These are phyloP conservation scores for Alternaria hordeiaustralica DNA, from an alignment of 2,329 filamentous ascomycete genomes.

Conservation along the genomic window DNA sequence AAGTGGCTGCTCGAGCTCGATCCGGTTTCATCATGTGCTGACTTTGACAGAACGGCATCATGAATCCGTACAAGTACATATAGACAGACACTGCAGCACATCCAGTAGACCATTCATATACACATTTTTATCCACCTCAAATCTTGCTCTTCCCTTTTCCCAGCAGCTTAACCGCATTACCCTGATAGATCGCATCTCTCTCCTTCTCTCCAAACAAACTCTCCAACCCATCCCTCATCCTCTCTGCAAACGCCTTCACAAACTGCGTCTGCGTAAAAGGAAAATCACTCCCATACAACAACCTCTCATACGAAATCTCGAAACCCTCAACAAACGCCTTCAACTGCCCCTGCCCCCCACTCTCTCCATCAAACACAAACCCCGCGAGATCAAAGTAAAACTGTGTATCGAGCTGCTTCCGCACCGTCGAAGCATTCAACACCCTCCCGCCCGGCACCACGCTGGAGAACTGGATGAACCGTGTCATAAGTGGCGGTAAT, in stretches of 20 bases:
- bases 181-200: conserved; percentile 47
- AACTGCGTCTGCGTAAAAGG: conserved; percentile 55
- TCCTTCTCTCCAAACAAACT: conserved; percentile 46
- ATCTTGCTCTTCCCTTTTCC: conserved; percentile 6
- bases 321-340: conserved; percentile 55
- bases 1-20: conserved; percentile 51
- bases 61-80: conserved; percentile 99
- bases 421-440: conserved; percentile 35
- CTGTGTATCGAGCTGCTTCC: conserved; percentile 45
- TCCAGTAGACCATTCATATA: conserved; percentile 6
- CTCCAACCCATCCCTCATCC: conserved; percentile 53
- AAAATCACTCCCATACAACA: conserved; percentile 63
- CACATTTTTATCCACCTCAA: not conserved
- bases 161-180: conserved; percentile 48
- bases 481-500: conserved; percentile 53
- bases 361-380: conserved; percentile 52
- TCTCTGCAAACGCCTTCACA: conserved; percentile 47
- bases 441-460: conserved; percentile 46
- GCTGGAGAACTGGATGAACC: conserved; percentile 51
- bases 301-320: conserved; percentile 43
- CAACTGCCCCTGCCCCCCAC: conserved; percentile 52
- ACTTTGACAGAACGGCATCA: conserved; percentile 80
- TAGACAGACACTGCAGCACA: conserved; percentile 37
- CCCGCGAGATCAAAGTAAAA: conserved; percentile 63
- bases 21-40: conserved; percentile 20